Conservation (phyloP, 2,329 filamentous ascomycete species). For the Parafenestella ontariensis region DNA sequence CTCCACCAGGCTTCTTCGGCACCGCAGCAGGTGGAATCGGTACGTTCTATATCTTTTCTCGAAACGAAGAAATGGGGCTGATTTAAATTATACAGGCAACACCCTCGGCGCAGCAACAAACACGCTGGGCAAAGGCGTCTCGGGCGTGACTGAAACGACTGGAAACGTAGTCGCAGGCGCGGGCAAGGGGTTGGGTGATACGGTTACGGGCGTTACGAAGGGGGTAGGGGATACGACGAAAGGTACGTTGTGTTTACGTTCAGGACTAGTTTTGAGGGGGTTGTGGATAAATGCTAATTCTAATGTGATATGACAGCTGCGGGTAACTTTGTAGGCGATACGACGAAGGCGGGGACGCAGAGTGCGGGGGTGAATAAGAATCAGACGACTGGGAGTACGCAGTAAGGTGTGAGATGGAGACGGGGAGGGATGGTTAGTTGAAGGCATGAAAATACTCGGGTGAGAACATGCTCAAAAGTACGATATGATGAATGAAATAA, state of each 20-base stretch:
- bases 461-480: too few relatives aligned
- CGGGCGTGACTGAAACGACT: conserved; percentile 36
- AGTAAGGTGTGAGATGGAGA: too few relatives aligned
- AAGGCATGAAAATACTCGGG: too few relatives aligned
- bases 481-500: too few relatives aligned
- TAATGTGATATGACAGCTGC: conserved; percentile 28
- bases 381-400: not conserved
- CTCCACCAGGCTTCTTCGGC: conserved; percentile 38
- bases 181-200: conserved; percentile 47
- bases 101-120: conserved; percentile 43
- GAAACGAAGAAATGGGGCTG: too few relatives aligned
- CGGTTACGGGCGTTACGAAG: conserved; percentile 42
- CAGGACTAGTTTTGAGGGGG: too few relatives aligned
- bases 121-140: conserved; percentile 44
- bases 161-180: conserved; percentile 42
- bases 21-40: conserved; percentile 42
- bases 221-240: conserved; percentile 47
- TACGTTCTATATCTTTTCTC: conserved; percentile 17
- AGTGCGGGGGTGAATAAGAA: conserved; percentile 17
- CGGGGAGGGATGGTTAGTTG: too few relatives aligned
- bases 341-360: conserved; percentile 31
- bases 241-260: too few relatives aligned
- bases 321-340: conserved; percentile 37
- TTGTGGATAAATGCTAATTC: too few relatives aligned
- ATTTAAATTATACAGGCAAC: conserved; percentile 32